A percentile compares a stretch with the other conserved stretches of the same genome.
These are phyloP conservation scores for Microcera coccophila DNA, from an alignment of 2,329 filamentous ascomycete genomes.

Conservation along the genomic window DNA sequence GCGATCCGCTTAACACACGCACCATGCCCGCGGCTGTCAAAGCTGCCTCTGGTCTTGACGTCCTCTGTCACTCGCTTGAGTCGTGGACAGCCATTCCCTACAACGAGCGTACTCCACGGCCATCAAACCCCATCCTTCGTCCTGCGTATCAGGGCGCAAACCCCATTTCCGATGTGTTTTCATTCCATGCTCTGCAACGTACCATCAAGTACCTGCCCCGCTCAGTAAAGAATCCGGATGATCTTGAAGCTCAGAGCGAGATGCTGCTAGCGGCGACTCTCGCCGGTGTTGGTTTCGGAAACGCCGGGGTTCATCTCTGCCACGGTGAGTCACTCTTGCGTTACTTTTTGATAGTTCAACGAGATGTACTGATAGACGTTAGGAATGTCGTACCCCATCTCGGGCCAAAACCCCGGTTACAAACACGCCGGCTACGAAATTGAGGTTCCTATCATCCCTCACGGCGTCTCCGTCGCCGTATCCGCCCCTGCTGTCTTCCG, in stretches of 20 bases:
- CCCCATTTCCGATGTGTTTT: slow-evolving; percentile 97
- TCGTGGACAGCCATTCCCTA: slow-evolving; percentile 98
- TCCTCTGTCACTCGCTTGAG: slow-evolving; percentile 91
- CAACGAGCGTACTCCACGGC: slow-evolving; percentile 76
- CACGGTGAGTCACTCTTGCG: slow-evolving; percentile 44
- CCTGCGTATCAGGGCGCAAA: slow-evolving; percentile 97
- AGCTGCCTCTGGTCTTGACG: slow-evolving; percentile 86
- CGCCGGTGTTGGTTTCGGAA: slow-evolving; percentile 94
- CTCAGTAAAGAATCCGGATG: slow-evolving; percentile 81
- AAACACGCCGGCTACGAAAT: slow-evolving; percentile 84
- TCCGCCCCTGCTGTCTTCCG: slow-evolving; percentile 90
- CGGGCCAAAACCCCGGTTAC: slow-evolving; percentile 87
- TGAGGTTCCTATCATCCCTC: slow-evolving; percentile 76
- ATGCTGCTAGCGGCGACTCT: slow-evolving; percentile 95
- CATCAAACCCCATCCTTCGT: slow-evolving; percentile 81
- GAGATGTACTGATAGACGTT: background rate
- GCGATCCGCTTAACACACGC: slow-evolving; percentile 79
- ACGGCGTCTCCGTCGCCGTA: slow-evolving; percentile 92
- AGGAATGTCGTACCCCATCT: slow-evolving; percentile 97
- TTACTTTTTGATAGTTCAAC: background rate
- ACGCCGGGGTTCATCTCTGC: slow-evolving; percentile 85
- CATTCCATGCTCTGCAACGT: slow-evolving; percentile 73
- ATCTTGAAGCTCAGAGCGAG: slow-evolving; percentile 86
- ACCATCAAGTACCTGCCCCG: slow-evolving; percentile 92
- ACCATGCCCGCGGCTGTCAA: slow-evolving; percentile 96